Evolutionary conservation across 2,329 filamentous ascomycete genomes (phyloP), one percentile per base, ranked within the genome.

Genomic region (Colletotrichum trifolii): DNA sequence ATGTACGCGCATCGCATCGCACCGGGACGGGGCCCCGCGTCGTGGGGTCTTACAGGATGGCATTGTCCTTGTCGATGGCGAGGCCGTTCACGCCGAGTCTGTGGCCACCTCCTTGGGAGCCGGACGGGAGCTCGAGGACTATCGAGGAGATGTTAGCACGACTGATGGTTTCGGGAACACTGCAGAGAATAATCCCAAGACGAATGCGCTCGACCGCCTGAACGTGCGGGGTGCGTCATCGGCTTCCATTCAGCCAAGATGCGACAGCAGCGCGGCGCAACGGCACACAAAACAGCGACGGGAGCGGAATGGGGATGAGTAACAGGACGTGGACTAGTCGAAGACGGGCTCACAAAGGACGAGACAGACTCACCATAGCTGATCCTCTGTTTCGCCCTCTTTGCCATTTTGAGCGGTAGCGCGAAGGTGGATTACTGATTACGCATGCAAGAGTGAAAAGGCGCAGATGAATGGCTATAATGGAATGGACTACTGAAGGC

Each of bases 21-120:
- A 25, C 25, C 25, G 25, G 25, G 25, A 25, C 25, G 25, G 25
- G 48, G 60, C 9, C 34, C 42, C 25, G 36, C 33, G 15, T 12
- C 3, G 54, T 59, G 57, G 65, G 54, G 67, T 74, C 91, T 84
- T 84, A 97, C 94, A 99, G 85, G 67, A 97, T 94, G 60, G 91
- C 92, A 77, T 91, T 92, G 70, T 90, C 85, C 67, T 85, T 83
- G 79, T 98, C 96, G 69, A 97, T 90, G 56, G 93, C 93, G 67
- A 99, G 87, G 68, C 95, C 94, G 83, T 98, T 97, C 71, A 99
- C 93, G 69, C 96, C 96, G 61, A 98, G 88, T 72, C 94, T 87
- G 82, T 99, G 96, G 63, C 95, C 95, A 70, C 93, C 93, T 48
- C 79, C 82, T 53, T 85, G 85, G 47, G 84, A 82, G 33, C 54